These are phyloP conservation scores for Aureobasidium subglaciale DNA, from an alignment of 2,329 filamentous ascomycete genomes.

Conservation along the genomic window DNA sequence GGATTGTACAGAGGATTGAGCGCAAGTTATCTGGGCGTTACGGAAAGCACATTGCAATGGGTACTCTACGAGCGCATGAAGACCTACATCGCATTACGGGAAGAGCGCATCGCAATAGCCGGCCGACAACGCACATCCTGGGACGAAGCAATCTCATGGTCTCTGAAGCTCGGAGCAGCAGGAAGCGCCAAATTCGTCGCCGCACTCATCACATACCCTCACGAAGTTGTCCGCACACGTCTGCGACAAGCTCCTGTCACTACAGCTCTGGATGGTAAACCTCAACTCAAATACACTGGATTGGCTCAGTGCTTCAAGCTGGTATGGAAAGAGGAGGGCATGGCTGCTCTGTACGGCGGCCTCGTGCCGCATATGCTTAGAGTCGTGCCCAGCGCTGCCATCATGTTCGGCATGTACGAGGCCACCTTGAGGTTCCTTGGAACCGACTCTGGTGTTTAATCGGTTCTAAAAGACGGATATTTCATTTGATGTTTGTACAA, in stretches of 20 bases:
- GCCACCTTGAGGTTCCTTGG: conserved; percentile 43
- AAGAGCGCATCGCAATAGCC: conserved; percentile 46
- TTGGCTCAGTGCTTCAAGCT: conserved; percentile 81
- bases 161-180: conserved; percentile 70
- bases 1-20: conserved; percentile 87
- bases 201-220: conserved; percentile 79
- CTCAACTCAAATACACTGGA: conserved; percentile 77
- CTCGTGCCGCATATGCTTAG: conserved; percentile 86
- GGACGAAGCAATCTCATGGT: conserved; percentile 71
- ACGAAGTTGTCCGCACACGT: conserved; percentile 81
- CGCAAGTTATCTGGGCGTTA: conserved; percentile 84
- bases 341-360: conserved; percentile 80
- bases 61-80: conserved; percentile 93
- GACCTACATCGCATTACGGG: conserved; percentile 58
- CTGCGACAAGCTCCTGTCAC: conserved; percentile 73
- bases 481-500: not conserved
- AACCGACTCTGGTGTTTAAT: conserved; percentile 33
- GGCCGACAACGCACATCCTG: conserved; percentile 59
- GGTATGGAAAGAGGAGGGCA: conserved; percentile 81
- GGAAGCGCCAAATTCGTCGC: conserved; percentile 82
- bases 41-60: conserved; percentile 88
- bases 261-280: conserved; percentile 41
- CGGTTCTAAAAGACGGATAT: not conserved
- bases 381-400: conserved; percentile 84
- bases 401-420: conserved; percentile 88